Percentiles rank a stretch among this genome's conserved stretches.
These are phyloP conservation scores for Sporobolomyces roseus DNA, from an alignment of 768 basidiomycete genomes.

Conservation along the genomic window DNA sequence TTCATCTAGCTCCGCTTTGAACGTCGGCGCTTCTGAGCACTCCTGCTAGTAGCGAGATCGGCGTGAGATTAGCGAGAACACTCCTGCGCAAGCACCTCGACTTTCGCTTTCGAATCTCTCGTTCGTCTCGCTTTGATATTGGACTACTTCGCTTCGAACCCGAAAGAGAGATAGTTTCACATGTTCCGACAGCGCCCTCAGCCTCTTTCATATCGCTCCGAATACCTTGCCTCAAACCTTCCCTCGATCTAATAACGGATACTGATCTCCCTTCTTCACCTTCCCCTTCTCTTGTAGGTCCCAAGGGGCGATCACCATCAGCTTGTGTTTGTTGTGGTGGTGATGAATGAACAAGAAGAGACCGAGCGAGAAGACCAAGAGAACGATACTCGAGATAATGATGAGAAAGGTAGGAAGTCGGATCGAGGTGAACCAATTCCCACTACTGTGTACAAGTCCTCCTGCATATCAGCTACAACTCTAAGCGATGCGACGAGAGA, in stretches of 20 bases:
- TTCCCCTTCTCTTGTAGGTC: neutral
- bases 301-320: neutral
- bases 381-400: neutral
- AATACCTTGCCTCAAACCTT: no score
- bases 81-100: no score
- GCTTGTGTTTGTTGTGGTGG: neutral
- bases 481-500: neutral
- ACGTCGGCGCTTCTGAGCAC: no score
- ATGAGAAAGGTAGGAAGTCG: neutral
- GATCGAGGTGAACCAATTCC: constrained; percentile 10
- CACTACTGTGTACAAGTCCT: neutral
- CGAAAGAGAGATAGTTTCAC: no score
- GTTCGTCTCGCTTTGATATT: no score
- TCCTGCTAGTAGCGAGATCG: no score
- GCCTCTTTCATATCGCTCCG: no score
- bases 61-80: no score
- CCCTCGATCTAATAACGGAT: constrained; percentile 1
- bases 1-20: no score
- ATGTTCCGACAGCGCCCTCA: no score
- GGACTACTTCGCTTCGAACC: no score
- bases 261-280: neutral
- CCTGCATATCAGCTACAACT: neutral
- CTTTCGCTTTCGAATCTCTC: no score
- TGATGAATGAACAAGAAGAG: constrained; percentile 2
- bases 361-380: neutral